Percentiles rank a stretch among this genome's conserved stretches.
phyloP scores from a whole-genome alignment of 768 basidiomycete species.

The Austroboletus festivus region DNA sequence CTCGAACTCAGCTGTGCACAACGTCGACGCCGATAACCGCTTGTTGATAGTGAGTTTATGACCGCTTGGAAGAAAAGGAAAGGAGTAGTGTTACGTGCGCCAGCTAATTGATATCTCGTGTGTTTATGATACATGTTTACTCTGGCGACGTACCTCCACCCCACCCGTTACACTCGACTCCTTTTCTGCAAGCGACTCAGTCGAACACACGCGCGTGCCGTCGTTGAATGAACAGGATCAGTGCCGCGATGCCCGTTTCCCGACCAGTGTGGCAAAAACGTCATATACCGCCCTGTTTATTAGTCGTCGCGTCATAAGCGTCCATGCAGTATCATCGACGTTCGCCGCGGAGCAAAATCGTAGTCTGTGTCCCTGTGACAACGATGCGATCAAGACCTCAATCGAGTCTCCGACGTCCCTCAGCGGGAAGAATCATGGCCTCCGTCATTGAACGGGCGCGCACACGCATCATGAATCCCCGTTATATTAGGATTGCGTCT shows the following conservation, averaged over 20 bases:
- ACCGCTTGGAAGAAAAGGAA: no score
- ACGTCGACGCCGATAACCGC: neutral
- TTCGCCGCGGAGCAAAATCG: conserved; percentile 86
- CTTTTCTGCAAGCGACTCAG: neutral
- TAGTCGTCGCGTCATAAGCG: no score
- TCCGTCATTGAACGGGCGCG: neutral
- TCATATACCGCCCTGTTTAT: no score
- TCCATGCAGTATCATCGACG: no score
- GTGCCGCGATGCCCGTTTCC: no score
- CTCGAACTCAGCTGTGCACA: conserved; percentile 61
- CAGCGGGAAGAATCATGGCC: neutral
- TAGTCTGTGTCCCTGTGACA: conserved; percentile 81
- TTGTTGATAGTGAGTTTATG: neutral
- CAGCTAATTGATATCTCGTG: neutral
- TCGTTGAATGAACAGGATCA: no score
- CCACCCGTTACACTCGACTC: no score
- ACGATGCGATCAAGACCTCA: neutral
- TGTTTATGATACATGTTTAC: neutral
- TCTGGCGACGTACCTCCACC: no score
- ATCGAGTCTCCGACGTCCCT: neutral
- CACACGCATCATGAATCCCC: no score
- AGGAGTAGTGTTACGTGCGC: no score
- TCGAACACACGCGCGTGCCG: neutral
- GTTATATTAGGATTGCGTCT: neutral
- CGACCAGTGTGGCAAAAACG: no score